Evolutionary conservation across 208 protist genomes (phyloP).

Genomic region (Porcisia hertigi): DNA sequence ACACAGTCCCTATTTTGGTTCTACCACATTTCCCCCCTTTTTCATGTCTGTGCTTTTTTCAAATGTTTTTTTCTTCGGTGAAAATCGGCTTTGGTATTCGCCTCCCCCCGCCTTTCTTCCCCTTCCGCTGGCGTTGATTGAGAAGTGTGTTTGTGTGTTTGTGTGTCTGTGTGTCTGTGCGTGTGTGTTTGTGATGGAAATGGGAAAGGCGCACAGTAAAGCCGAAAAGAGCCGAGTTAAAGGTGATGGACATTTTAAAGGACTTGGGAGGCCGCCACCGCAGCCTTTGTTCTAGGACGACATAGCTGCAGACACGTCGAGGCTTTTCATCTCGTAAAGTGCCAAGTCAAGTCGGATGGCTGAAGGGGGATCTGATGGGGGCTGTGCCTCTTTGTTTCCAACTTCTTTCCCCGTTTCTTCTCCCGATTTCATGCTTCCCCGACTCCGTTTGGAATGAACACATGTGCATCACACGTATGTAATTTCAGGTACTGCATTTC

Average conservation of each 20-base stretch:
- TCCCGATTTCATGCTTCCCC: not conserved
- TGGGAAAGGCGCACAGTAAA: not conserved
- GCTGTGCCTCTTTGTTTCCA: not conserved
- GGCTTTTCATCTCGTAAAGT: not conserved
- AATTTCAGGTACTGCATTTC: conserved; percentile 6
- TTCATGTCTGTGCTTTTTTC: not conserved
- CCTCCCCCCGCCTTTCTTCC: not conserved
- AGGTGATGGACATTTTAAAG: not conserved
- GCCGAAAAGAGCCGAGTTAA: not conserved
- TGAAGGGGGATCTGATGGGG: not conserved
- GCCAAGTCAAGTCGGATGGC: not conserved
- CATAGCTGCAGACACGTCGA: not conserved
- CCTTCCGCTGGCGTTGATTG: conserved; percentile 1
- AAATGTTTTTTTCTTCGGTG: not conserved
- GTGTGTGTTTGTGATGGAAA: not conserved
- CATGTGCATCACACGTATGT: not conserved
- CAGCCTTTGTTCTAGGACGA: not conserved
- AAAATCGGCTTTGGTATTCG: not conserved
- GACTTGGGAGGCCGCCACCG: not conserved
- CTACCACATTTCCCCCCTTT: not conserved
- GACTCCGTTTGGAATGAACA: not conserved
- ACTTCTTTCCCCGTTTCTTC: not conserved
- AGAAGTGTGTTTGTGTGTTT: not conserved
- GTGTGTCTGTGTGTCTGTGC: not conserved
- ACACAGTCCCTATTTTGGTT: conserved; percentile 2